Percentiles rank a stretch among this genome's conserved stretches.
Conservation (phyloP, 805 yeast species). For the Saccharomycopsis javanensis region DNA sequence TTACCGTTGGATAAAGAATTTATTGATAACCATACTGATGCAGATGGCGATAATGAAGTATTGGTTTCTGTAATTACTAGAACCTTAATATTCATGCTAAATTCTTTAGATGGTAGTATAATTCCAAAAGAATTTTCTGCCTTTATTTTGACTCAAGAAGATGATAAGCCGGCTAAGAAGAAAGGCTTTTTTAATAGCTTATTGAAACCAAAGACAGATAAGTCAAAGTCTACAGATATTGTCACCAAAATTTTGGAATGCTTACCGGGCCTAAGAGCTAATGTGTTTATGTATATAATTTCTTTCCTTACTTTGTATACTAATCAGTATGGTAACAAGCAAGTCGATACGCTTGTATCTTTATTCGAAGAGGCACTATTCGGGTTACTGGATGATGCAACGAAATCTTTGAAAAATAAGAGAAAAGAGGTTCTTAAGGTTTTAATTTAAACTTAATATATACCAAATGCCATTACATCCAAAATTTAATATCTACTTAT, state of each 20-base stretch:
- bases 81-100: conserved; percentile 26
- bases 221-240: conserved; percentile 22
- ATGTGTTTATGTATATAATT: conserved; percentile 31
- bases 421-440: conserved; percentile 17
- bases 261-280: conserved; percentile 33
- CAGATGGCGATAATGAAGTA: conserved; percentile 20
- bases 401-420: conserved; percentile 9
- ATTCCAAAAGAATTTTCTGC: conserved; percentile 28
- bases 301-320: conserved; percentile 31
- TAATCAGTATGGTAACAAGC: conserved; percentile 16
- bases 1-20: conserved; percentile 12
- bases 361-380: conserved; percentile 18
- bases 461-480: too few species aligned
- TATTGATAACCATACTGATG: conserved; percentile 11
- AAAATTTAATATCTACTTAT: too few species aligned
- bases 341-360: conserved; percentile 6
- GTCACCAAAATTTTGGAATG: conserved; percentile 30
- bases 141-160: conserved; percentile 21
- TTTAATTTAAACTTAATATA: conserved; percentile 1
- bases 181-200: conserved; percentile 23
- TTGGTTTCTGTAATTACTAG: conserved; percentile 23
- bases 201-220: conserved; percentile 20
- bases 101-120: conserved; percentile 33
- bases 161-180: conserved; percentile 24
- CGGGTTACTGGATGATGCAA: conserved; percentile 10